Percentiles rank a stretch among this genome's conserved stretches.
phyloP scores from a whole-genome alignment of 495 filamentous ascomycete genomes.

The Rostrohypoxylon terebratum region DNA sequence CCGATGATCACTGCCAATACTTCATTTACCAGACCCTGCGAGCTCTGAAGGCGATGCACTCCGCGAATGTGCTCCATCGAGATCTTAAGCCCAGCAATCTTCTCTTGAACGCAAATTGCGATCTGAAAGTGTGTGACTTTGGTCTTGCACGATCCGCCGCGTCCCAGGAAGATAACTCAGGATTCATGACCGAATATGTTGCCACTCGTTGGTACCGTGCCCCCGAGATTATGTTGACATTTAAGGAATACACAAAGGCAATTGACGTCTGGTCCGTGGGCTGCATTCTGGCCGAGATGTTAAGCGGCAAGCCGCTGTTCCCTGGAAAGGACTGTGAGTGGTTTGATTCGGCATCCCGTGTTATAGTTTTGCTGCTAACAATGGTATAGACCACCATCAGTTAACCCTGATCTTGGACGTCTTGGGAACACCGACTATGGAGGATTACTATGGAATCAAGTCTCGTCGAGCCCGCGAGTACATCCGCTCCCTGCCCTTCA shows the following conservation, averaged over 20 bases:
- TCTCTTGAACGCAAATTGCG: constrained; percentile 97
- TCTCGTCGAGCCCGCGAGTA: constrained; percentile 97
- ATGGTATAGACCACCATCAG: constrained; percentile 88
- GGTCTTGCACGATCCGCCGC: constrained; percentile 93
- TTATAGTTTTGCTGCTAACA: constrained; percentile 25
- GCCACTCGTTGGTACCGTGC: constrained; percentile 99
- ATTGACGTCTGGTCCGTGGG: constrained; percentile 99
- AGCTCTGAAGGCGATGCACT: constrained; percentile 99
- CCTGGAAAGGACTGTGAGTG: constrained; percentile 97
- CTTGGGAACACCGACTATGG: constrained; percentile 98
- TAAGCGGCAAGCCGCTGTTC: constrained; percentile 98
- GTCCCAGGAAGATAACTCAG: constrained; percentile 97
- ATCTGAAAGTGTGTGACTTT: constrained; percentile 99
- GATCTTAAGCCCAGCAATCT: constrained; percentile 98
- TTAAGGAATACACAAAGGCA: constrained; percentile 99
- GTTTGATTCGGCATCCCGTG: neutral
- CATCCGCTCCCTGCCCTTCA: constrained; percentile 99
- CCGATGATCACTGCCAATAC: constrained; percentile 99
- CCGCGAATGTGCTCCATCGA: constrained; percentile 96
- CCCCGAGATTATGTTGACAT: constrained; percentile 99
- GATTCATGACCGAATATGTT: constrained; percentile 99
- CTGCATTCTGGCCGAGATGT: constrained; percentile 99
- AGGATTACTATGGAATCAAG: constrained; percentile 99
- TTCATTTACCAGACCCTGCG: constrained; percentile 99
- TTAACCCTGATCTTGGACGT: constrained; percentile 98